Evolutionary conservation across 495 filamentous ascomycete species (phyloP).

Genomic region (Pyrenula massariospora): DNA sequence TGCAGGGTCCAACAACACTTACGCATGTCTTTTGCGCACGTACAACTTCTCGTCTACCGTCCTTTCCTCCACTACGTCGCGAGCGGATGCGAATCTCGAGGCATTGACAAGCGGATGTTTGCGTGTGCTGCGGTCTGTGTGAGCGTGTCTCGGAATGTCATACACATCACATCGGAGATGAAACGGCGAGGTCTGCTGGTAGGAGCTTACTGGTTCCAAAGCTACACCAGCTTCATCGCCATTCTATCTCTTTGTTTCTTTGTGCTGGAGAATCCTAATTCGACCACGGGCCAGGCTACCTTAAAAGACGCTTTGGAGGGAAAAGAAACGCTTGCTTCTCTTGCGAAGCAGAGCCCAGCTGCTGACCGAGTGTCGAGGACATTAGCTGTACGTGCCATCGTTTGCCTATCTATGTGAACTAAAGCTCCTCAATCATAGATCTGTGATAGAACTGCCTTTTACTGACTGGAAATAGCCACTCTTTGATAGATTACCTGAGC

Average conservation of each 20-base stretch:
- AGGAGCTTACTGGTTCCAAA: slow-evolving; percentile 92
- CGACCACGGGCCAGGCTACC: slow-evolving; percentile 60
- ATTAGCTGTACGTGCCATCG: slow-evolving; percentile 46
- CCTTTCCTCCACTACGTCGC: slow-evolving; percentile 95
- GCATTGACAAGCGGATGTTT: slow-evolving; percentile 76
- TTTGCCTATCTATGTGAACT: not conserved
- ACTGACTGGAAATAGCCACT: slow-evolving; percentile 37
- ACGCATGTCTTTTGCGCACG: slow-evolving; percentile 77
- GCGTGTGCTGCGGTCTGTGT: slow-evolving; percentile 89
- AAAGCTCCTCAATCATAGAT: slow-evolving; percentile 1
- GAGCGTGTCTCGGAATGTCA: slow-evolving; percentile 83
- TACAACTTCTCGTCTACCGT: slow-evolving; percentile 89
- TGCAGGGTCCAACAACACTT: slow-evolving; percentile 76
- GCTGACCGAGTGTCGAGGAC: slow-evolving; percentile 73
- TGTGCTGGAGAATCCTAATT: slow-evolving; percentile 80
- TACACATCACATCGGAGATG: slow-evolving; percentile 87
- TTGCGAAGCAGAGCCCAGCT: slow-evolving; percentile 76
- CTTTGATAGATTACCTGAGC: slow-evolving; percentile 71
- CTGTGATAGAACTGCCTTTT: too few relatives aligned
- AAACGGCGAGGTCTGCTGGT: slow-evolving; percentile 70
- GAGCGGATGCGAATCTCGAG: slow-evolving; percentile 48
- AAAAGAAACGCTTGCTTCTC: slow-evolving; percentile 61
- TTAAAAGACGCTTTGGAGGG: slow-evolving; percentile 76
- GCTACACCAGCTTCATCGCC: slow-evolving; percentile 93
- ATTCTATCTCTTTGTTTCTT: slow-evolving; percentile 85